Conservation (phyloP, 805 yeast genomes). For the Isabelozyma heimii region DNA sequence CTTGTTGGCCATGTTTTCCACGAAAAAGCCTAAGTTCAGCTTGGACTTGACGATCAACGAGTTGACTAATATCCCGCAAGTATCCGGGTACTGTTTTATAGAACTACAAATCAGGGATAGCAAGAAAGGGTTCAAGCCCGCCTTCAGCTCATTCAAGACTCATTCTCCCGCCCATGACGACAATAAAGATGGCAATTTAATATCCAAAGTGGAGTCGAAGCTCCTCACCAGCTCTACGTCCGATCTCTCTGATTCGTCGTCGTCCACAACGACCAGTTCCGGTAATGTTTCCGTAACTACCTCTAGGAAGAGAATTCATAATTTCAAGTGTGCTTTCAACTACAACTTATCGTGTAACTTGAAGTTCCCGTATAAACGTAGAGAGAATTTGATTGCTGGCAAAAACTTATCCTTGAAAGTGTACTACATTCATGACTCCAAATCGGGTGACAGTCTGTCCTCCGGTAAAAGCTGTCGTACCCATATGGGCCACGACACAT, state of each 20-base stretch:
- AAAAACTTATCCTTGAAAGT: conserved; percentile 41
- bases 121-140: conserved; percentile 8
- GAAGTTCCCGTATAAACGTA: conserved; percentile 38
- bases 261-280: neutral
- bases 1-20: conserved; percentile 11
- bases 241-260: neutral
- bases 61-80: conserved; percentile 80
- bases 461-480: neutral
- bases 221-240: neutral
- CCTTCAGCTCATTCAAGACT: neutral
- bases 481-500: conserved; percentile 12
- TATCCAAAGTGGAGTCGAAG: neutral
- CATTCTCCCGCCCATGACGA: neutral
- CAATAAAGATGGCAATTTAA: neutral
- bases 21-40: conserved; percentile 58
- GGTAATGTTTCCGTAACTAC: conserved; percentile 29
- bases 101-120: conserved; percentile 62
- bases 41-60: conserved; percentile 61
- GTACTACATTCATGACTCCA: conserved; percentile 29
- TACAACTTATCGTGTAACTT: conserved; percentile 33
- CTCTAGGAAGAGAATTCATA: conserved; percentile 29
- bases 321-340: conserved; percentile 39
- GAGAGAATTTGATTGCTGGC: conserved; percentile 37
- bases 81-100: conserved; percentile 64
- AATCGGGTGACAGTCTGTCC: conserved; percentile 5